Evolutionary conservation across 257 asterid genomes (phyloP).

Genomic region (Scutellaria galericulata): DNA sequence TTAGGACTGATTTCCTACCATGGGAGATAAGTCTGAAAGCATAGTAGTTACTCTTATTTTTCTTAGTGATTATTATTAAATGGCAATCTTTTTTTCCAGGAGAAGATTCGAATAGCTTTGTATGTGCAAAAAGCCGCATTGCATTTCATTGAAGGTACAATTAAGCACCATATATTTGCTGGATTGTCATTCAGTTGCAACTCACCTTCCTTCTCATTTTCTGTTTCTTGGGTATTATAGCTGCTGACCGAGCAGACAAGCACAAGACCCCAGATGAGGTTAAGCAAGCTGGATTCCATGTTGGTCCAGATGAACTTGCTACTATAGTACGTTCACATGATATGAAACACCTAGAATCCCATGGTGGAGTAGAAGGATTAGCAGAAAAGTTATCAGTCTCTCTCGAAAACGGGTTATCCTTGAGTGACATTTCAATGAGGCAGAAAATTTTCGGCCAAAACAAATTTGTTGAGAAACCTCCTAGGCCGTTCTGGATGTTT

Average conservation of each 20-base stretch:
- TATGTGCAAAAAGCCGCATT: slow-evolving; percentile 82
- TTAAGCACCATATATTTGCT: not conserved
- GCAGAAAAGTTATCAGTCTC: slow-evolving; percentile 57
- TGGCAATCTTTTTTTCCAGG: slow-evolving; percentile 46
- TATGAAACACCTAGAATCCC: slow-evolving; percentile 49
- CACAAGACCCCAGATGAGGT: slow-evolving; percentile 53
- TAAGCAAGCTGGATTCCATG: slow-evolving; percentile 56
- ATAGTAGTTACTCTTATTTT: not conserved
- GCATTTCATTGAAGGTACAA: slow-evolving; percentile 73
- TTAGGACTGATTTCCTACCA: not conserved
- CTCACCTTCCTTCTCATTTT: slow-evolving; percentile 30
- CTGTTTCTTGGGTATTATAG: slow-evolving; percentile 41
- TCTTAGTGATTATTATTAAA: not conserved
- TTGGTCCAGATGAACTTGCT: slow-evolving; percentile 78
- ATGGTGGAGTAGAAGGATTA: slow-evolving; percentile 65
- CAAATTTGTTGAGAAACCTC: slow-evolving; percentile 64
- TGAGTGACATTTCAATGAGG: slow-evolving; percentile 46
- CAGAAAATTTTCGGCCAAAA: slow-evolving; percentile 62
- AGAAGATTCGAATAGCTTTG: slow-evolving; percentile 69
- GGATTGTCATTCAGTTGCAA: not conserved
- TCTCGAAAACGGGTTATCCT: slow-evolving; percentile 56
- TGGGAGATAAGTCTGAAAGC: not conserved
- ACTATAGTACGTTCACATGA: slow-evolving; percentile 67
- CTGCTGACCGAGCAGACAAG: slow-evolving; percentile 43
- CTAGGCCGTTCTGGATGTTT: slow-evolving; percentile 67